These are phyloP conservation scores for Penstemon davidsonii DNA, from an alignment of 257 asterid genomes.

Conservation along the genomic window DNA sequence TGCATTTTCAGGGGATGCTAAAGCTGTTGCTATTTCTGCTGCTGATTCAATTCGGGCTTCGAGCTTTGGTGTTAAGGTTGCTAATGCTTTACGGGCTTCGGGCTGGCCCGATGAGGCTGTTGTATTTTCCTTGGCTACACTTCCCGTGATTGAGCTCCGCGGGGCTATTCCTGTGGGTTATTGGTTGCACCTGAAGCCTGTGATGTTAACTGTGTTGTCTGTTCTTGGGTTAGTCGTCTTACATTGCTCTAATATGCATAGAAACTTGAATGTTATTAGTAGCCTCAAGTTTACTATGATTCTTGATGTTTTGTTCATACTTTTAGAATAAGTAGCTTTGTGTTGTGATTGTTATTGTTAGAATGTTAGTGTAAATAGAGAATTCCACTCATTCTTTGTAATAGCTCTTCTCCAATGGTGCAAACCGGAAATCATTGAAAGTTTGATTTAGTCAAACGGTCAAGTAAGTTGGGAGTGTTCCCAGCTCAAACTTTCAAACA, in stretches of 20 bases:
- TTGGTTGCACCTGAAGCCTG: conserved; percentile 79
- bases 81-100: conserved; percentile 63
- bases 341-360: too few relatives aligned
- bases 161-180: conserved; percentile 97
- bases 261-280: conserved; percentile 7
- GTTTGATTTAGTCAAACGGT: too few relatives aligned
- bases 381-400: too few relatives aligned
- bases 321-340: too few relatives aligned
- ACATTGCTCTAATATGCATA: conserved; percentile 1
- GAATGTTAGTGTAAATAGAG: too few relatives aligned
- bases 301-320: background rate
- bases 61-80: conserved; percentile 71
- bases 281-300: background rate
- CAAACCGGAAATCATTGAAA: too few relatives aligned
- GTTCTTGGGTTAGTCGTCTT: conserved; percentile 81
- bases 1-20: conserved; percentile 68
- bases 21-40: conserved; percentile 65
- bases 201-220: conserved; percentile 56
- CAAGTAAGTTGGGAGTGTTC: too few relatives aligned
- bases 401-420: too few relatives aligned
- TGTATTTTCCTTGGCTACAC: conserved; percentile 80
- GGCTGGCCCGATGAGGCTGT: conserved; percentile 89
- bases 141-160: conserved; percentile 90
- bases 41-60: conserved; percentile 77
- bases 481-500: too few relatives aligned